phyloP scores from a whole-genome alignment of 306 rosid genomes.

The Cotoneaster glaucophyllus region DNA sequence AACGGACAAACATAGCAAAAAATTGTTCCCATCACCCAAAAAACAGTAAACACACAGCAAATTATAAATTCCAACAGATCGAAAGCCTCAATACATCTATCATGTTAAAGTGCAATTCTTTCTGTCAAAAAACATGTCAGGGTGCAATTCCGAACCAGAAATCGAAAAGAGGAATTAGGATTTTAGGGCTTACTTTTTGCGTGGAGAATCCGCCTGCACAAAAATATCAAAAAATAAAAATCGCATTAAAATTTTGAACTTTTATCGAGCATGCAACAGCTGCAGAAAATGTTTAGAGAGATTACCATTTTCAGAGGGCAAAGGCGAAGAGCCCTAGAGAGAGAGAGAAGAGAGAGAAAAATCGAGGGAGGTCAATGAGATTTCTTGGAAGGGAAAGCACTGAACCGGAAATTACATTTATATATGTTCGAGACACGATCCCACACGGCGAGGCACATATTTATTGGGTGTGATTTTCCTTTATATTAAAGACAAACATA shows the following conservation, averaged over 20 bases:
- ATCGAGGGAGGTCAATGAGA: constrained; percentile 10
- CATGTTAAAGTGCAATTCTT: not conserved
- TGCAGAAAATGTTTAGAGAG: not conserved
- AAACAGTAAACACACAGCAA: not conserved
- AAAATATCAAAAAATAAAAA: not conserved
- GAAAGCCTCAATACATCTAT: not conserved
- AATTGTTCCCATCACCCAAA: not conserved
- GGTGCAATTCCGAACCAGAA: not conserved
- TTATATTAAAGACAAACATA: not conserved
- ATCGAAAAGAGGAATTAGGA: not conserved
- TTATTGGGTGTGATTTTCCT: not conserved
- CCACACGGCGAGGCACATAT: not conserved
- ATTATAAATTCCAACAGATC: not conserved
- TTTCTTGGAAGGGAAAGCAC: not conserved
- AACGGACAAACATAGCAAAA: not conserved
- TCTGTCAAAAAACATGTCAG: not conserved
- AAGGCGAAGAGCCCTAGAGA: constrained; percentile 3
- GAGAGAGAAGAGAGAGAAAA: constrained; percentile 6
- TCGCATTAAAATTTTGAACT: not conserved
- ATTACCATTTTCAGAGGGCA: constrained; percentile 36
- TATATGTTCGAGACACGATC: not conserved
- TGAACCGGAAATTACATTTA: not conserved
- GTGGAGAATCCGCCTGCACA: constrained; percentile 75
- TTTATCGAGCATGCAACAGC: not conserved
- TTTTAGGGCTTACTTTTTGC: constrained; percentile 46